Percentiles rank a stretch among this genome's conserved stretches.
phyloP scores from a whole-genome alignment of 306 rosid species.

The Psophocarpus tetragonolobus region DNA sequence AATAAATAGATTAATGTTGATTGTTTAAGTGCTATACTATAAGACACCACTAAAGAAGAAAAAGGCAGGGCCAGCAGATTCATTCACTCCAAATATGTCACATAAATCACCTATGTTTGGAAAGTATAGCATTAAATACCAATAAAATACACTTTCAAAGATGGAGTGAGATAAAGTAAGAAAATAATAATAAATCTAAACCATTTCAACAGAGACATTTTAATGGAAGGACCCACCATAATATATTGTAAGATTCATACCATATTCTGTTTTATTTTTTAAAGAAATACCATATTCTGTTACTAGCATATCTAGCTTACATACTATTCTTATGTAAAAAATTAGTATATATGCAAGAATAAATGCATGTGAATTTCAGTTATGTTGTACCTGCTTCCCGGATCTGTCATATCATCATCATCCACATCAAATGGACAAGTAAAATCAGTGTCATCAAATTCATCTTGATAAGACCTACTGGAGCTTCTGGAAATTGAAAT shows the following conservation, averaged over 20 bases:
- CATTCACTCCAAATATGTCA: constrained; percentile 1
- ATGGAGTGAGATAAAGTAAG: not conserved
- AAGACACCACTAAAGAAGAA: not conserved
- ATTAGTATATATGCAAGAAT: constrained; percentile 21
- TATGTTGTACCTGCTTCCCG: constrained; percentile 72
- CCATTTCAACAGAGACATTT: not conserved
- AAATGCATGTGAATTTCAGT: constrained; percentile 25
- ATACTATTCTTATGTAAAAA: not conserved
- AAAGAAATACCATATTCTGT: not conserved
- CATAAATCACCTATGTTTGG: not conserved
- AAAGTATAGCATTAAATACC: not conserved
- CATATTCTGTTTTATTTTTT: not conserved
- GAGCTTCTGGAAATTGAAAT: constrained; percentile 76
- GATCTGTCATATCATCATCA: constrained; percentile 68
- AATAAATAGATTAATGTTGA: not conserved
- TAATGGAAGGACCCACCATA: not conserved
- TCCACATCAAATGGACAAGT: constrained; percentile 78
- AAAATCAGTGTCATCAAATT: constrained; percentile 67
- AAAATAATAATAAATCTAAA: not conserved
- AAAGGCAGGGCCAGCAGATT: not conserved
- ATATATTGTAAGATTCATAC: not conserved
- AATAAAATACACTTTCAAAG: not conserved
- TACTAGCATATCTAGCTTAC: not conserved
- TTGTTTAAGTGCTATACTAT: not conserved
- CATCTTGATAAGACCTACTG: constrained; percentile 74